Percentiles rank a stretch among this genome's conserved stretches.
phyloP scores from a whole-genome alignment of 2,329 filamentous ascomycete genomes.

The Penicillium thymicola region DNA sequence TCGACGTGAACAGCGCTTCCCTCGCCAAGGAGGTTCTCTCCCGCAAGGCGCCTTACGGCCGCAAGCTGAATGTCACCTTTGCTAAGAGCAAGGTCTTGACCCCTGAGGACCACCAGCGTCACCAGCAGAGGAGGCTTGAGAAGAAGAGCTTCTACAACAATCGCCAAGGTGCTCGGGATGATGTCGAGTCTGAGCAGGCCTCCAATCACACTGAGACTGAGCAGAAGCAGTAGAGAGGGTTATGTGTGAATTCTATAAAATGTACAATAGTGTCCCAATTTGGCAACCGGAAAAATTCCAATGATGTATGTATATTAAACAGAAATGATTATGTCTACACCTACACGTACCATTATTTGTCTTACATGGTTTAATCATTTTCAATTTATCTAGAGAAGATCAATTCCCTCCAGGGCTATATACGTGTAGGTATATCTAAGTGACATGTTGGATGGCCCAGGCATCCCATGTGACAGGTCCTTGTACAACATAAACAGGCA shows the following conservation, averaged over 20 bases:
- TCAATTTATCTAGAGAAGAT: background rate
- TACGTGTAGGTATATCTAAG: no score
- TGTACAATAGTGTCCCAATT: background rate
- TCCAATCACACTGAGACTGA: background rate
- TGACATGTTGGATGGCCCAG: no score
- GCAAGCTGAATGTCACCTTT: constrained; percentile 64
- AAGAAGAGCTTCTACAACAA: background rate
- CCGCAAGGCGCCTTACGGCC: constrained; percentile 61
- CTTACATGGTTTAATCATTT: background rate
- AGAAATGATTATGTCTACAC: background rate
- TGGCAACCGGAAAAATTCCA: background rate
- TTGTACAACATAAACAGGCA: no score
- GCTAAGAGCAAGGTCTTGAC: constrained; percentile 30
- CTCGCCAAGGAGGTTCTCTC: constrained; percentile 57
- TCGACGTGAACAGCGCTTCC: constrained; percentile 62
- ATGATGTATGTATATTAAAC: background rate
- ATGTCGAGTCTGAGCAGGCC: background rate
- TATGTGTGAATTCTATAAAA: background rate
- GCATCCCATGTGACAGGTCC: no score
- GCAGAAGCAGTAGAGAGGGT: background rate
- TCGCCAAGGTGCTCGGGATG: no score
- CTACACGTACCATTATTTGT: no score
- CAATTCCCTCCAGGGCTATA: no score
- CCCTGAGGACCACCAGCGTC: background rate
- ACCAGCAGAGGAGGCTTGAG: background rate